These are phyloP conservation scores for Botrytis squamosa DNA, from an alignment of 2,329 filamentous ascomycete genomes.

Conservation along the genomic window DNA sequence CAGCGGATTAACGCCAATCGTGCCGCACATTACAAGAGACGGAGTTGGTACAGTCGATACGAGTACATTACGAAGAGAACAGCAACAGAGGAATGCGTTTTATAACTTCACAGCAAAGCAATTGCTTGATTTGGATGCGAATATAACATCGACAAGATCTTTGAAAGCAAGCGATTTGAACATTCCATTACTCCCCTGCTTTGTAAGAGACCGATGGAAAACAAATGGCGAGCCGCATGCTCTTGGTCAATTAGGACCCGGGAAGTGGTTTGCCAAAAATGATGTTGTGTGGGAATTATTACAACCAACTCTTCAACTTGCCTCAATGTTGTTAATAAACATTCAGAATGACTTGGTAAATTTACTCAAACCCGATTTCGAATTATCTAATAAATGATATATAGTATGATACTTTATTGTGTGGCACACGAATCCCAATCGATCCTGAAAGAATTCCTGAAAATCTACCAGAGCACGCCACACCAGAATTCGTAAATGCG, in stretches of 20 bases:
- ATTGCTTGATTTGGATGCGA: conserved; percentile 14
- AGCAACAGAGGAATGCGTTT: background rate
- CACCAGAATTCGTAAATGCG: background rate
- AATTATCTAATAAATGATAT: background rate
- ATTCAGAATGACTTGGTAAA: background rate
- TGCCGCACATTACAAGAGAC: background rate
- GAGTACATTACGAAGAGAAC: background rate
- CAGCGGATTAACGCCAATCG: conserved; percentile 3
- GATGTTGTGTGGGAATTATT: conserved; percentile 8
- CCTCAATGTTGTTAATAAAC: background rate
- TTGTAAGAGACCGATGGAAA: background rate
- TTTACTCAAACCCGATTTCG: background rate
- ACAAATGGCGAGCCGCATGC: background rate
- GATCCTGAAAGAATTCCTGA: background rate
- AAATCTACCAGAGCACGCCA: background rate
- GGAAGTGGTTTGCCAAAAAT: background rate
- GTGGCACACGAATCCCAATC: background rate
- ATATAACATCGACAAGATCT: conserved; percentile 1
- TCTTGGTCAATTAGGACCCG: background rate
- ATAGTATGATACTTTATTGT: background rate
- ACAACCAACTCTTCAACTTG: conserved; percentile 3
- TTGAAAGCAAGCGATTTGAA: background rate
- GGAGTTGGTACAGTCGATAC: background rate
- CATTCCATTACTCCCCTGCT: background rate
- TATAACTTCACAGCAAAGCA: conserved; percentile 6